Evolutionary conservation across 768 basidiomycete species (phyloP), one percentile per base, ranked within the genome.

Genomic region (Leccinum pellstonianum): DNA sequence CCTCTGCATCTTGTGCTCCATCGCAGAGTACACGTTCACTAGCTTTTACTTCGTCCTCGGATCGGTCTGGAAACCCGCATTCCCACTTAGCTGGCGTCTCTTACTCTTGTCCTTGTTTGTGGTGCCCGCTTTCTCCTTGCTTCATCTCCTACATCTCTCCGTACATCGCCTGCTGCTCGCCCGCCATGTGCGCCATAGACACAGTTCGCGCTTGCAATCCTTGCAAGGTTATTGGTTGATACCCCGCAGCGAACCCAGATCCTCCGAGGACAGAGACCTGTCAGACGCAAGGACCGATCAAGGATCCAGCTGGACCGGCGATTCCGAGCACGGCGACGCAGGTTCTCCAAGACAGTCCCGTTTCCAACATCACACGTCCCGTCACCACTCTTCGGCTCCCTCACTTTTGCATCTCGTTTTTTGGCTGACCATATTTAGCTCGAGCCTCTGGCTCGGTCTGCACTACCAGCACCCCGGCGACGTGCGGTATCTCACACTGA

Each of bases 71-170:
- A 57, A 52, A 37, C 61, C 63, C 0, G 63, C 57, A 0, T 68
- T 70, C 49, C 68, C 67, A 1, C 17, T 38, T 4, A 70, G 59
- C 33, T 68, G 67, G 67, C 68, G 59, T 35, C 1, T 68, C 0
- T 1, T 65, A 1, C 46, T 68, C 53, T 10, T 68, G 25, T 59
- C 46, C 1, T 31, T 70, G 35, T 65, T 57, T 14, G 54, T 58
- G 1, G 51, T 65, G 6, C 67, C 68, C 8, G 5, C 25, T 4
- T 46, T 70, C 7, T 52, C 68, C 0, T 55, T 52, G 3, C 12
- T 65, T 6, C 67, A 68, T 1, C 29, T 65, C 48, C 1, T 38
- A 3, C 52, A 52, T 52, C 55, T 67, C 55, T 48, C 27, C 0
- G 23, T 14, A 9, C 4, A 25, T n/a, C 52, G 21, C 14, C 14